phyloP scores from a whole-genome alignment of 1,139 yeast genomes.

The Kodamaea sp. region DNA sequence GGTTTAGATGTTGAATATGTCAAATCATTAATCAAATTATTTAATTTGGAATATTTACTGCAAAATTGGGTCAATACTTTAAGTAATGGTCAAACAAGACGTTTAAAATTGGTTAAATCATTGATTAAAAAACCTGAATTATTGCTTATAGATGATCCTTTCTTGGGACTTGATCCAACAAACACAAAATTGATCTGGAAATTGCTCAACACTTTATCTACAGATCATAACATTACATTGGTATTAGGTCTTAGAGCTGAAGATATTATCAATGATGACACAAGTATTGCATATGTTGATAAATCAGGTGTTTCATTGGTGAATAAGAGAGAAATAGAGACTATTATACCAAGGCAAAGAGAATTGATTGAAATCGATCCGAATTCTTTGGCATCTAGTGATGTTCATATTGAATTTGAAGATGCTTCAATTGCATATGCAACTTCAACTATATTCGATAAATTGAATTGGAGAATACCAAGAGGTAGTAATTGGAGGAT shows the following conservation, averaged over 20 bases:
- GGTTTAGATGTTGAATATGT: slow-evolving; percentile 29
- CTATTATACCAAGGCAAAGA: neutral
- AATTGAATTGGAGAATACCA: slow-evolving; percentile 63
- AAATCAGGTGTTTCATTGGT: slow-evolving; percentile 34
- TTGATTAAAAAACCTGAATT: slow-evolving; percentile 62
- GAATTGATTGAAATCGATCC: neutral
- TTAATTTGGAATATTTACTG: slow-evolving; percentile 55
- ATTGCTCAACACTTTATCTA: slow-evolving; percentile 18
- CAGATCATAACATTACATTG: slow-evolving; percentile 31
- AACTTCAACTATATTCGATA: slow-evolving; percentile 54
- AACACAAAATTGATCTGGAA: slow-evolving; percentile 61
- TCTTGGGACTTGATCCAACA: slow-evolving; percentile 80
- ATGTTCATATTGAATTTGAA: slow-evolving; percentile 52
- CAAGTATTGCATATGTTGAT: slow-evolving; percentile 59
- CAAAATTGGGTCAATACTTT: slow-evolving; percentile 80
- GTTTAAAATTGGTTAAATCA: slow-evolving; percentile 82
- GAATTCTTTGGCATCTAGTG: neutral
- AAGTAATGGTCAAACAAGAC: slow-evolving; percentile 89
- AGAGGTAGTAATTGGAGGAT: slow-evolving; percentile 85
- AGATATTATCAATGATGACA: slow-evolving; percentile 49
- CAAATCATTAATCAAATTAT: slow-evolving; percentile 39
- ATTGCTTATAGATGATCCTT: slow-evolving; percentile 83
- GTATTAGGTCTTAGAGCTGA: slow-evolving; percentile 75
- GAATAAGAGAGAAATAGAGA: neutral
- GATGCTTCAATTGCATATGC: slow-evolving; percentile 65